Evolutionary conservation across 306 rosid genomes (phyloP).

Genomic region (Trifolium dubium): DNA sequence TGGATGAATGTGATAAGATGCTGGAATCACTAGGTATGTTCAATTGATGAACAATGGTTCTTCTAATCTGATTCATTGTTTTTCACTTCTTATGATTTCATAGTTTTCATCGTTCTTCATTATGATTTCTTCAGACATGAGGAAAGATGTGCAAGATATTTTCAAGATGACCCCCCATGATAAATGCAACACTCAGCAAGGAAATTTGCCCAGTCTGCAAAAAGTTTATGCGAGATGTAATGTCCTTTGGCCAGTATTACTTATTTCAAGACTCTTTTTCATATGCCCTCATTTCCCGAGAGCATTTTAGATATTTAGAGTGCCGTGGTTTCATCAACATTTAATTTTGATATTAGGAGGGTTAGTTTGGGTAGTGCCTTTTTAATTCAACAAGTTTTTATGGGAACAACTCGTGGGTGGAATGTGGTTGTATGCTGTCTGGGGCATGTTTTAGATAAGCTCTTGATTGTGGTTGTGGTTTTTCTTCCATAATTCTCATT

Average conservation of each 20-base stretch:
- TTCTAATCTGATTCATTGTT: not conserved
- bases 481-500: constrained; percentile 34
- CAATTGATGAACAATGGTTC: not conserved
- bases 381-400: constrained; percentile 36
- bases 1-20: constrained; percentile 99
- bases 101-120: constrained; percentile 34
- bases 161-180: constrained; percentile 99
- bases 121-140: constrained; percentile 73
- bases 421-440: constrained; percentile 33
- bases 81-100: not conserved
- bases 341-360: constrained; percentile 43
- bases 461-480: not conserved
- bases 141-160: constrained; percentile 97
- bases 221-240: constrained; percentile 99
- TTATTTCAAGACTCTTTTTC: constrained; percentile 83
- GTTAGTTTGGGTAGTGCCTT: constrained; percentile 31
- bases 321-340: constrained; percentile 46
- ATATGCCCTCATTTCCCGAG: constrained; percentile 59
- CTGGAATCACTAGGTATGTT: constrained; percentile 91
- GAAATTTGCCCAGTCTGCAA: constrained; percentile 99
- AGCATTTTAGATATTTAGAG: constrained; percentile 49
- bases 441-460: constrained; percentile 23
- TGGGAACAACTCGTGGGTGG: constrained; percentile 39
- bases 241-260: constrained; percentile 85
- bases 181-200: constrained; percentile 97